These are phyloP conservation scores for Cytospora chrysosperma DNA, from an alignment of 2,329 filamentous ascomycete species.

Conservation along the genomic window DNA sequence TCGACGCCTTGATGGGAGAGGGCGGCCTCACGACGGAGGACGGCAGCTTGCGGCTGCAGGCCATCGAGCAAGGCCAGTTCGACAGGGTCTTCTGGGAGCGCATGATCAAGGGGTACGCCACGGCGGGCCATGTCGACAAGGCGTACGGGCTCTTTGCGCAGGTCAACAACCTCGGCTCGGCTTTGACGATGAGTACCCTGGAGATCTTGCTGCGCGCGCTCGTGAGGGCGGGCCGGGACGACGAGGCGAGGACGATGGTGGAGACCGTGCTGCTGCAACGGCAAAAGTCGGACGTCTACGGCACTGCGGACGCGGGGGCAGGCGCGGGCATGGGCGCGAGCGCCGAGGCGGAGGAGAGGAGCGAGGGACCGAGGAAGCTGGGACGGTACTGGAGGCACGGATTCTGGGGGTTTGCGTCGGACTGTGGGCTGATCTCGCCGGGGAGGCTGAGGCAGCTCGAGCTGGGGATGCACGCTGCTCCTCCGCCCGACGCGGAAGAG, in stretches of 20 bases:
- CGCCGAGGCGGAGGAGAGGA: conserved; percentile 23
- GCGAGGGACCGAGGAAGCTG: background rate
- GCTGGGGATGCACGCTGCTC: background rate
- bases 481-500: background rate
- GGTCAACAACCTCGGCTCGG: conserved; percentile 40
- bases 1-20: conserved; percentile 61
- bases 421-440: conserved; percentile 38
- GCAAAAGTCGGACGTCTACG: conserved; percentile 24
- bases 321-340: too few relatives aligned
- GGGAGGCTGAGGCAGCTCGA: conserved; percentile 15
- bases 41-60: conserved; percentile 35
- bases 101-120: conserved; percentile 65
- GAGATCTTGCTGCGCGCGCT: conserved; percentile 41
- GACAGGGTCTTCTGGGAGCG: conserved; percentile 71
- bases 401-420: conserved; percentile 49
- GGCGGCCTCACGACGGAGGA: conserved; percentile 52
- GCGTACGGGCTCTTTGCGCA: conserved; percentile 51
- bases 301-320: conserved; percentile 21
- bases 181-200: conserved; percentile 44
- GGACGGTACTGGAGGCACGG: conserved; percentile 46
- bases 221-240: conserved; percentile 26
- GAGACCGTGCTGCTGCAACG: conserved; percentile 29
- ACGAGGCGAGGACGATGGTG: conserved; percentile 31
- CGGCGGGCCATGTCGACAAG: conserved; percentile 46
- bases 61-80: conserved; percentile 35